phyloP scores from a whole-genome alignment of 106 monocot species.

The Amphibolis antarctica region DNA sequence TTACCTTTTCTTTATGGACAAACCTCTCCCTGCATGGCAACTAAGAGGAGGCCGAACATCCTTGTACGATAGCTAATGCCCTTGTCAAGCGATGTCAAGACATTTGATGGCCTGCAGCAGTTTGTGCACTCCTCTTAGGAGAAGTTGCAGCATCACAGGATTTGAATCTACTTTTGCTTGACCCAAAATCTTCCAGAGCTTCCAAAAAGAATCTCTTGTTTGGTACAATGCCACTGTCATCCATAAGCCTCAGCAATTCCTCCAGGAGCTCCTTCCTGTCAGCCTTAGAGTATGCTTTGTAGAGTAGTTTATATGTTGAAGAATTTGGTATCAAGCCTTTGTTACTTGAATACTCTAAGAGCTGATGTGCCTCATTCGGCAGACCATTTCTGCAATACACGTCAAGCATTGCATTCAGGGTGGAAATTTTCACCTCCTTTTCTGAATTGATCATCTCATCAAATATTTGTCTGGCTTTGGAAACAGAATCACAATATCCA shows the following conservation, averaged over 20 bases:
- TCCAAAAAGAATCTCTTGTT: slow-evolving; percentile 88
- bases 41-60: too few species aligned
- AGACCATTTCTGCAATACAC: slow-evolving; percentile 77
- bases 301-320: slow-evolving; percentile 74
- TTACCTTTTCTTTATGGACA: too few species aligned
- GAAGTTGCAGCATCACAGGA: not conserved
- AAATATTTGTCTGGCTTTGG: slow-evolving; percentile 60
- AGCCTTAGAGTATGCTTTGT: slow-evolving; percentile 76
- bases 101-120: too few species aligned
- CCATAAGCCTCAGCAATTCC: slow-evolving; percentile 63
- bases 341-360: slow-evolving; percentile 34
- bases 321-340: slow-evolving; percentile 43
- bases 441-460: slow-evolving; percentile 47
- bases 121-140: too few species aligned
- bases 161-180: slow-evolving; percentile 12
- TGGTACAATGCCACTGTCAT: slow-evolving; percentile 66
- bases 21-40: too few species aligned
- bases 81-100: too few species aligned
- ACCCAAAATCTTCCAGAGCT: slow-evolving; percentile 53
- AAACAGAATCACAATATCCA: slow-evolving; percentile 76
- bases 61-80: too few species aligned
- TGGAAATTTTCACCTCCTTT: slow-evolving; percentile 46
- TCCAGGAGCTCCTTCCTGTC: slow-evolving; percentile 52
- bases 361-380: slow-evolving; percentile 50
- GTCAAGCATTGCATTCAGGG: slow-evolving; percentile 88